Percentiles rank a stretch among this genome's conserved stretches.
Evolutionary conservation across 805 yeast genomes (phyloP).

Genomic region (Lachancea nothofagi): DNA sequence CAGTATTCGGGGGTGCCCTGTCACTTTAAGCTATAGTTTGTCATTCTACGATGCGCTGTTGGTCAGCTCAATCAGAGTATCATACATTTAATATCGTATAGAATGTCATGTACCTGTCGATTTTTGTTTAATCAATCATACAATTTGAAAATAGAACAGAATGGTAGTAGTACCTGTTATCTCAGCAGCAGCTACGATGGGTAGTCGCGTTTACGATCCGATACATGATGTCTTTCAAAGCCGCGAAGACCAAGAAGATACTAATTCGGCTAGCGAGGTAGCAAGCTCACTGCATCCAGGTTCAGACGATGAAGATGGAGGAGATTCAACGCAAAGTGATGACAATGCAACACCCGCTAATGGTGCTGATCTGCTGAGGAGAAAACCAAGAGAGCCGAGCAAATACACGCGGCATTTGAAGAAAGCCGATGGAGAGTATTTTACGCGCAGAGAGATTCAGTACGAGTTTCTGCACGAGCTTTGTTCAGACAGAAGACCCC

Average conservation of each 20-base stretch:
- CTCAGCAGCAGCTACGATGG: slow-evolving; percentile 17
- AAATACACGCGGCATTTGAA: slow-evolving; percentile 53
- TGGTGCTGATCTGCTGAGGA: slow-evolving; percentile 9
- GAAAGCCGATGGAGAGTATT: slow-evolving; percentile 87
- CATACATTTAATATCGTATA: too few relatives aligned
- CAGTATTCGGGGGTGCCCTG: too few relatives aligned
- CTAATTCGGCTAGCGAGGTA: background rate
- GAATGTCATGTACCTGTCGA: too few relatives aligned
- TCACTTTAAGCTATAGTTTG: too few relatives aligned
- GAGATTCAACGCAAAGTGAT: slow-evolving; percentile 21
- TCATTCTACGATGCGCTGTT: too few relatives aligned
- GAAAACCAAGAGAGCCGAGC: slow-evolving; percentile 23
- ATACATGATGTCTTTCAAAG: slow-evolving; percentile 33
- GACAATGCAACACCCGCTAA: slow-evolving; percentile 12
- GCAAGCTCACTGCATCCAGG: background rate
- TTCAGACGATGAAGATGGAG: slow-evolving; percentile 11
- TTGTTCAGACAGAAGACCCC: slow-evolving; percentile 56
- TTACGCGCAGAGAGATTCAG: slow-evolving; percentile 84
- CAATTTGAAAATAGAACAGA: background rate
- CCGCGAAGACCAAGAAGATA: slow-evolving; percentile 4
- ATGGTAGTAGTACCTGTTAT: background rate
- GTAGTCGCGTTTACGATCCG: slow-evolving; percentile 33
- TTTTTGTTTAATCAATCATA: too few relatives aligned
- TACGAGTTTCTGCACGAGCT: slow-evolving; percentile 64
- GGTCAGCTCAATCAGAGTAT: too few relatives aligned